phyloP scores from a whole-genome alignment of 805 yeast genomes.

The Kluyveromyces starmeri region DNA sequence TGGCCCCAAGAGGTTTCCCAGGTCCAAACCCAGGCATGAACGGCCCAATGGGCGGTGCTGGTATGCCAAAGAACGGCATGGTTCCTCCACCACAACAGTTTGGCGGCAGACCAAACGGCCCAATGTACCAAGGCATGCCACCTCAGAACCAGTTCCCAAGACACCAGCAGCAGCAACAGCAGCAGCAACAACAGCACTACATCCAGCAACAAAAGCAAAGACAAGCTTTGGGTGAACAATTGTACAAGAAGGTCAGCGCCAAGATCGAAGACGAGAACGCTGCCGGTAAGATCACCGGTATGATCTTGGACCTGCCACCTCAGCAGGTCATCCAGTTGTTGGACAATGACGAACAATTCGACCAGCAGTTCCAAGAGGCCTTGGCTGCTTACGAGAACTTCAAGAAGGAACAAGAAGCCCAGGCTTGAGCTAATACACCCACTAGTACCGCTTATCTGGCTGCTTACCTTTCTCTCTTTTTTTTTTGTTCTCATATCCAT shows the following conservation, averaged over 20 bases:
- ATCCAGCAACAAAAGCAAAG: conserved; percentile 85
- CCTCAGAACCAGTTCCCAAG: conserved; percentile 52
- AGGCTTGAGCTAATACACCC: conserved; percentile 13
- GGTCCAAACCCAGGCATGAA: conserved; percentile 77
- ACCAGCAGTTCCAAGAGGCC: conserved; percentile 90
- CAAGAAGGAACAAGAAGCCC: conserved; percentile 44
- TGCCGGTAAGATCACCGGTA: conserved; percentile 98
- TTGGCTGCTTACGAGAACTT: conserved; percentile 87
- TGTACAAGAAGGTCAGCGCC: conserved; percentile 85
- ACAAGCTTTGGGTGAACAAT: conserved; percentile 95
- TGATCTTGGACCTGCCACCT: conserved; percentile 93
- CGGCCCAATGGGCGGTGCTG: conserved; percentile 55
- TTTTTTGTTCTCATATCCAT: no score
- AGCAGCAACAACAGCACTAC: conserved; percentile 30
- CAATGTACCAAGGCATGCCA: conserved; percentile 70
- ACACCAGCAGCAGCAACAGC: conserved; percentile 23
- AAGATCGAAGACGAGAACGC: conserved; percentile 87
- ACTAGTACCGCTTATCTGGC: no score
- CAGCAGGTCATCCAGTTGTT: conserved; percentile 80
- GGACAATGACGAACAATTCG: conserved; percentile 84
- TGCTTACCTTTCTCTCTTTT: no score
- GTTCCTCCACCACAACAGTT: conserved; percentile 55
- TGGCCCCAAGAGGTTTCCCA: conserved; percentile 80
- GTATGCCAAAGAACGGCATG: conserved; percentile 44
- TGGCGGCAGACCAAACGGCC: conserved; percentile 59